Base-by-base conservation (phyloP, 495 filamentous ascomycete species). In the Penicillium soppii region DNA sequence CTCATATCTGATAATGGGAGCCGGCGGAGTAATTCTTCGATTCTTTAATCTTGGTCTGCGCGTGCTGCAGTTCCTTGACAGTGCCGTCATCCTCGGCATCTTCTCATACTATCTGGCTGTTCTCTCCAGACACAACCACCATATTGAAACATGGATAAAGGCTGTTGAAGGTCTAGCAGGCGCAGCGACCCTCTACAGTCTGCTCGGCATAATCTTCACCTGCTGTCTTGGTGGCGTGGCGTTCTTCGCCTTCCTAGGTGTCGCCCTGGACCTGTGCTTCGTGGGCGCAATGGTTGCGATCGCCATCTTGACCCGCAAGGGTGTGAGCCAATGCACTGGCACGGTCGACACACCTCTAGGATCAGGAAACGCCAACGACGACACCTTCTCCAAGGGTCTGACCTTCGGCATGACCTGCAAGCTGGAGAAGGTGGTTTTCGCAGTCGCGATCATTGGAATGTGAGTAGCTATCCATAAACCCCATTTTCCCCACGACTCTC, bases 91-190 rank as follows among this genome's bases (percentile, higher is more conserved):
- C 47, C 78, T 95, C 41, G 89, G 83, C 62, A 82, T 95, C 53
- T 92, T 86, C 78, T 89, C 86, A 21, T 95, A 74, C 50, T 73
- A 56, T 50, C 60, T 73, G 16, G 71, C 72, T 53, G 63, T 72
- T 19, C 82, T 90, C 9, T 47, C 75, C 41, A 74, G 81, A 54
- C 79, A 87, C 67, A 53, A 81, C 56, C 62, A 82, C 17, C 35
- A 56, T 29, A 89, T 91, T 57, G 72, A 77, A 3, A 80, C 64
- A 56, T 88, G 82, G 76, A 70, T 84, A 44, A 83, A 81, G 43
- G 91, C 91, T 32, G 89, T 95, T 22, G 86, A 88, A 52, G 91
- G 91, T 65, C 85, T 96, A 29, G 77, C 88, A 1, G 91, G 89
- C 42, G 79, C 78, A 6, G 87, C 82, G 3, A 77, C 83, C 1